These are phyloP conservation scores for Cicer yamashitae DNA, from an alignment of 306 rosid genomes.

Conservation along the genomic window DNA sequence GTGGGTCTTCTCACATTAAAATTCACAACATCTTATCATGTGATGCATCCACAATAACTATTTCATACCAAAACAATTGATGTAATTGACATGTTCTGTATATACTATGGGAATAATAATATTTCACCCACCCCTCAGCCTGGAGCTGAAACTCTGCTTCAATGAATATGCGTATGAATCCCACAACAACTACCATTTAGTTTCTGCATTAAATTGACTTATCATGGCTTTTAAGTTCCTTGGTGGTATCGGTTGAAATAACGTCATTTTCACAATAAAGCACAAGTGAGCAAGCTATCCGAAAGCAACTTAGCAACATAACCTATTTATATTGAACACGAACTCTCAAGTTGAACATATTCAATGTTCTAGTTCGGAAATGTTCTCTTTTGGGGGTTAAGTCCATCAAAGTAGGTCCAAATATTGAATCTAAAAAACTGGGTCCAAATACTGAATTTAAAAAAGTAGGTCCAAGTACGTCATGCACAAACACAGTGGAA, in stretches of 20 bases:
- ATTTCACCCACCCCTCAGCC: constrained; percentile 15
- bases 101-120: background rate
- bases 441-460: background rate
- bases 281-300: background rate
- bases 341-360: background rate
- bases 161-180: background rate
- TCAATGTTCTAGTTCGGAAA: constrained; percentile 5
- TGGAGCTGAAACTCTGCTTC: background rate
- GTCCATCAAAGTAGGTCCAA: background rate
- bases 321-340: constrained; percentile 20
- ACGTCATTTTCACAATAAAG: background rate
- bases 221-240: background rate
- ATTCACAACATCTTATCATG: background rate
- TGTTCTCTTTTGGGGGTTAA: background rate
- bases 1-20: background rate
- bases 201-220: constrained; percentile 38
- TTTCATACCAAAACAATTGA: no score
- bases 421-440: background rate
- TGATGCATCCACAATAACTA: no score
- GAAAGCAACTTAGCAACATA: constrained; percentile 5
- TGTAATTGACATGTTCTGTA: no score
- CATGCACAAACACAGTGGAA: background rate
- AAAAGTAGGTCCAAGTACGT: background rate
- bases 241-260: constrained; percentile 7
- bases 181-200: background rate